Base-by-base conservation (phyloP, 139 green algal genomes). In the Ostreobium quekettii region DNA sequence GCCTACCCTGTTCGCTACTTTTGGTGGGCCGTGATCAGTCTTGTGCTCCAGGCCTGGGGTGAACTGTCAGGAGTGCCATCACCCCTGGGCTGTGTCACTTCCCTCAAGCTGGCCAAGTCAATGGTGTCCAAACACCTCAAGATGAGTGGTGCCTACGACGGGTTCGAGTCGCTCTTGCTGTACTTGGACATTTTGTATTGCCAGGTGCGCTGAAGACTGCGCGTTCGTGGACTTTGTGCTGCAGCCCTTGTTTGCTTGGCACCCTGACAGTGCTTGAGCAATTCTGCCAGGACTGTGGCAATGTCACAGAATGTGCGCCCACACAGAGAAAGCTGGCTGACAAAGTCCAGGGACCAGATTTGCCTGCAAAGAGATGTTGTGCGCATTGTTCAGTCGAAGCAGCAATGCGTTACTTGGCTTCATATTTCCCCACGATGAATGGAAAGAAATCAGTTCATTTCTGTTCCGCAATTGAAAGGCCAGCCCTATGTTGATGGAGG, bases 1-100 rank as follows among this genome's bases (percentile, higher is more conserved):
- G 26, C 19, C 6, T 49, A 66, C 11, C 47, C 57, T 31, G 77
- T 80, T 32, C 46, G 47, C 4, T 90, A 86, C 70, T 56, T 76
- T 26, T 93, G 86, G 86, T 93, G 84, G 86, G 72, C 81, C 1
- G 71, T 89, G 4, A 48, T 78, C 29, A 78, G 59, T 26, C 46
- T 89, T 1, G 57, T 79, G 24, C 70, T 90, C 35, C 84, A 90
- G 71, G 82, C 74, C 8, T 39, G 26, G 37, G 7, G 48, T 39
- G 28, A 66, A 37, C 6, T 29, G 64, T 19, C 4, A 30, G 30
- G 7, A 68, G 36, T 35, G 15, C 30, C 49, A 3, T 6, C 61
- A 36, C 61, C 61, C 26, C 28, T 68, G 36, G 61, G 61, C 22
- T 36, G 32, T 15, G 35, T 35, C 7, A 24, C 49, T 28, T 57